A percentile compares a stretch with the other conserved stretches of the same genome.
Conservation (phyloP, 176 grass and related monocot genomes). For the Avena atlantica region DNA sequence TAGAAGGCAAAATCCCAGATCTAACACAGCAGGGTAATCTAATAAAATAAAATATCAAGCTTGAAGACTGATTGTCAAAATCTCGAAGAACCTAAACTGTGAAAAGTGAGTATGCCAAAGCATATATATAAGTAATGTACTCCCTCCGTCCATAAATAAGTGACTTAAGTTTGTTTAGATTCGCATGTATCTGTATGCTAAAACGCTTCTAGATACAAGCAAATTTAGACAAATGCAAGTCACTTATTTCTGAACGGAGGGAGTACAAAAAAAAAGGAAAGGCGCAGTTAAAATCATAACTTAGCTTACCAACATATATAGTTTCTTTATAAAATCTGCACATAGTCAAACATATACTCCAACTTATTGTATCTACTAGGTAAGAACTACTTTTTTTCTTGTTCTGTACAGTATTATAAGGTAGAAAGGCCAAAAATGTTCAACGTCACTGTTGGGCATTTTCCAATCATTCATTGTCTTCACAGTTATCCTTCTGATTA, state of each 20-base stretch:
- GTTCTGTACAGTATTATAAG: constrained; percentile 10
- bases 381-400: background rate
- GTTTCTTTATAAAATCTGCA: background rate
- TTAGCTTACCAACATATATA: background rate
- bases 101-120: constrained; percentile 16
- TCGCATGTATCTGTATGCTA: no score
- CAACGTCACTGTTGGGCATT: background rate
- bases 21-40: background rate
- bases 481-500: constrained; percentile 29
- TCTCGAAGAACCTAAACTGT: constrained; percentile 9
- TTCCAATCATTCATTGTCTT: constrained; percentile 12
- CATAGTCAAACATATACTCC: background rate
- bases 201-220: no score
- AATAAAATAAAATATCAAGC: constrained; percentile 14
- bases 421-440: constrained; percentile 8
- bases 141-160: no score
- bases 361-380: constrained; percentile 21
- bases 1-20: constrained; percentile 16
- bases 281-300: background rate
- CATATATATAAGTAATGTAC: constrained; percentile 37
- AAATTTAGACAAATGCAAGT: no score
- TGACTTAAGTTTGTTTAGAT: no score
- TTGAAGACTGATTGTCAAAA: constrained; percentile 27
- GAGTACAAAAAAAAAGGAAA: background rate
- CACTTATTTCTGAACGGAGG: no score